Evolutionary conservation across 306 rosid genomes (phyloP).

Genomic region (Cajanus cajan): DNA sequence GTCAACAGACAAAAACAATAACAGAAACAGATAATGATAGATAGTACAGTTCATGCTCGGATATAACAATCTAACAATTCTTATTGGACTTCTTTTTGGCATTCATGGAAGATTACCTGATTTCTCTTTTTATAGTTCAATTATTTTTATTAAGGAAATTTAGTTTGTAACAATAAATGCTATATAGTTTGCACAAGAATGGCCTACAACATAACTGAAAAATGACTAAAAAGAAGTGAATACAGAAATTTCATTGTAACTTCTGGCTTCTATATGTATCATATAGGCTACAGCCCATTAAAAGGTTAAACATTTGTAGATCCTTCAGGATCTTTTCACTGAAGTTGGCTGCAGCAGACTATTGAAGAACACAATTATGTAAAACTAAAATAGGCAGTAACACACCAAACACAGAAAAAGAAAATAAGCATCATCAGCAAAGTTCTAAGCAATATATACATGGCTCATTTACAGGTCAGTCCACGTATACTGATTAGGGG

Average conservation of each 20-base stretch:
- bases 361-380: conserved; percentile 4
- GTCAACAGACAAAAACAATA: background rate
- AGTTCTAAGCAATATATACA: conserved; percentile 2
- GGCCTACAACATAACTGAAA: background rate
- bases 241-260: background rate
- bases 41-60: background rate
- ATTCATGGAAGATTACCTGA: background rate
- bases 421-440: background rate
- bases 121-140: background rate
- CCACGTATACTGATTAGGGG: background rate
- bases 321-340: background rate
- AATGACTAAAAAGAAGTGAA: background rate
- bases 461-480: background rate
- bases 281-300: background rate
- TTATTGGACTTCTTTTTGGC: background rate
- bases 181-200: background rate
- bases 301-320: background rate
- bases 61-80: background rate
- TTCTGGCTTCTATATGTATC: background rate
- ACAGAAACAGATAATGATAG: background rate
- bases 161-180: background rate
- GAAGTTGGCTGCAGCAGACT: background rate
- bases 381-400: background rate
- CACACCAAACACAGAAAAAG: background rate
- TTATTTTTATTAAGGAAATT: background rate